These are phyloP conservation scores for Coix lacrymajobi DNA, from an alignment of 176 grass and related monocot species.

Conservation along the genomic window DNA sequence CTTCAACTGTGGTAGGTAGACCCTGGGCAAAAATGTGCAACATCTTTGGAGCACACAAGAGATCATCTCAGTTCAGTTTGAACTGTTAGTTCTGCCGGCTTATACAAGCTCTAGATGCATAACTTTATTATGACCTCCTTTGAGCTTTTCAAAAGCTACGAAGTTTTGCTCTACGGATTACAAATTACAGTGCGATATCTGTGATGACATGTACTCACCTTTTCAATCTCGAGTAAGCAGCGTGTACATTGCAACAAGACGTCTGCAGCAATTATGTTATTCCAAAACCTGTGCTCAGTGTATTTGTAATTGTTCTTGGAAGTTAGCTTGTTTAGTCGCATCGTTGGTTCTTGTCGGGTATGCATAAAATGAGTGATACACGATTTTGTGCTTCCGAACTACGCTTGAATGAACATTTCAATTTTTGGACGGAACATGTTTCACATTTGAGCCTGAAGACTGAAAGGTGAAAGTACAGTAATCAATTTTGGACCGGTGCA, in stretches of 20 bases:
- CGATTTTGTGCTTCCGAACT: not conserved
- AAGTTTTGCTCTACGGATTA: constrained; percentile 41
- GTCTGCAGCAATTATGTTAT: not conserved
- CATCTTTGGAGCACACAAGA: constrained; percentile 13
- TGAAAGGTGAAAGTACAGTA: not conserved
- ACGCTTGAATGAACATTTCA: not conserved
- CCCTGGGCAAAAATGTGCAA: not conserved
- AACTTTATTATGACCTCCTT: constrained; percentile 15
- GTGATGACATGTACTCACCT: not conserved
- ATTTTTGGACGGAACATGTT: not conserved
- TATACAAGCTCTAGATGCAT: constrained; percentile 28
- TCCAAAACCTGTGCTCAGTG: not conserved
- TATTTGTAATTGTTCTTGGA: not conserved
- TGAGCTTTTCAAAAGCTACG: constrained; percentile 23
- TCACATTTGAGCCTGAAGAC: not conserved
- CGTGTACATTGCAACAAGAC: not conserved
- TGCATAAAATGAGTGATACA: not conserved
- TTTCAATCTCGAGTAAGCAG: not conserved
- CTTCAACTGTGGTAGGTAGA: constrained; percentile 21
- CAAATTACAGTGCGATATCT: not conserved
- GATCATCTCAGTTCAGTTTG: not conserved
- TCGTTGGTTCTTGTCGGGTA: not conserved
- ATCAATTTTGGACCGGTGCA: not conserved
- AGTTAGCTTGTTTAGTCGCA: not conserved
- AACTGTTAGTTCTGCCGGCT: constrained; percentile 23